phyloP scores from a whole-genome alignment of 768 basidiomycete genomes.

The Pleurotus ostreatus region DNA sequence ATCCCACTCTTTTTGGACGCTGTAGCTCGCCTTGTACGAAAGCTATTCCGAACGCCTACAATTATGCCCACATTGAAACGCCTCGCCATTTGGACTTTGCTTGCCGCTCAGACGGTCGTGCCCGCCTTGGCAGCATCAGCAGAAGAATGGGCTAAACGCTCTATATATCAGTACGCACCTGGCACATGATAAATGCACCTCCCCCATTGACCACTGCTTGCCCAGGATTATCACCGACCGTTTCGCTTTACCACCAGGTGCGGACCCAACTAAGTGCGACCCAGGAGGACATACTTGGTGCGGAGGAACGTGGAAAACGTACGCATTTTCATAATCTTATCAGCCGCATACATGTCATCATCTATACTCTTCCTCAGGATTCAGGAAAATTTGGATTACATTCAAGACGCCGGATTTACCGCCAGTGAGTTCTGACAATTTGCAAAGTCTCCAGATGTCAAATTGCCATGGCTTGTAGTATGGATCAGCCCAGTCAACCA shows the following conservation, averaged over 20 bases:
- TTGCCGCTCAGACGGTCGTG: constrained; percentile 20
- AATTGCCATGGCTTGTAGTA: constrained; percentile 31
- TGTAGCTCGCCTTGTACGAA: background rate
- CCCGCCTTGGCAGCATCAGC: constrained; percentile 55
- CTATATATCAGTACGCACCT: constrained; percentile 71
- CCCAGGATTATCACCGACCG: constrained; percentile 69
- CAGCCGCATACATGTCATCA: too few relatives aligned
- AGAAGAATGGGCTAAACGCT: constrained; percentile 71
- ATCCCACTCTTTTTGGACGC: constrained; percentile 13
- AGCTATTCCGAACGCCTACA: background rate
- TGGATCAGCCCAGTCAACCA: constrained; percentile 84
- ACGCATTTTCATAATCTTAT: constrained; percentile 10
- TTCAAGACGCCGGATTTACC: constrained; percentile 79
- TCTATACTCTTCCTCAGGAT: constrained; percentile 32
- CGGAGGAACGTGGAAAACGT: constrained; percentile 83
- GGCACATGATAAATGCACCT: background rate
- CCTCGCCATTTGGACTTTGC: constrained; percentile 21
- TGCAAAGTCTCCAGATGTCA: background rate
- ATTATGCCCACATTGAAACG: constrained; percentile 13
- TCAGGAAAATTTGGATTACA: constrained; percentile 77
- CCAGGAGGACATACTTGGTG: constrained; percentile 66
- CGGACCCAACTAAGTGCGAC: constrained; percentile 51
- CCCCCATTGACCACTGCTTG: background rate
- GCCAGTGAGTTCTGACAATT: constrained; percentile 42
- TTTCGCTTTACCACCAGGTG: constrained; percentile 62